Evolutionary conservation across 2,329 filamentous ascomycete species (phyloP), one percentile per base, ranked within the genome.

Genomic region (Apiospora marii): DNA sequence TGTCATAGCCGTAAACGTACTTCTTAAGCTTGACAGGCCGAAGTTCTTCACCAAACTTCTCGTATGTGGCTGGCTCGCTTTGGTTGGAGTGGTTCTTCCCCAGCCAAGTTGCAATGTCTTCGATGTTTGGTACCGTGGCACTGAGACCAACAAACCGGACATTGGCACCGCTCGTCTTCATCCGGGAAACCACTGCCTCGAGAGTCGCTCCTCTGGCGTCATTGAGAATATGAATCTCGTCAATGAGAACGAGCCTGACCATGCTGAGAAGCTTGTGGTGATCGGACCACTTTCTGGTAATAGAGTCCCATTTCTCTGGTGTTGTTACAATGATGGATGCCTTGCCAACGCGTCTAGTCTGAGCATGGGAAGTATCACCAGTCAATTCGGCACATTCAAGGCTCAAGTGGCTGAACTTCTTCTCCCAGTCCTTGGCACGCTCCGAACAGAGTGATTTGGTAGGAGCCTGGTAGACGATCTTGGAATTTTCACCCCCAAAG

Each of bases 241-340:
- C 94, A 72, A 97, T 95, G 27, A 97, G 87, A 74, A 96, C 94
- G 0, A 97, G 84, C 73, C 92, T 93, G 67, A 97, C 89, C 74
- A 95, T 86, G 73, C 92, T 89, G 82, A 97, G 90, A 24, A 97
- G 84, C 75, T 87, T 92, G 70, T 88, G 87, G 77, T 97, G 92
- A 76, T 97, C 94, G 76, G 92, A 91, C 94, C 94, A 97, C 79
- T 94, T 95, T 24, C 94, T 87, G 0, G 94, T 97, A 80, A 96
- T 92, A 73, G 93, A 96, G 79, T 97, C 94, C 94, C 94, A 97
- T 79, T 97, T 97, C 81, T 97, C 94, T 0, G 94, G 94, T 0
- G 94, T 97, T 0, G 94, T 96, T 74, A 97, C 88, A 75, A 97
- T 96, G 74, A 97, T 93, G 67, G 91, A 92, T 3, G 94, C 94